Evolutionary conservation across 345 rosid species (phyloP).

Genomic region (Citrus medica): DNA sequence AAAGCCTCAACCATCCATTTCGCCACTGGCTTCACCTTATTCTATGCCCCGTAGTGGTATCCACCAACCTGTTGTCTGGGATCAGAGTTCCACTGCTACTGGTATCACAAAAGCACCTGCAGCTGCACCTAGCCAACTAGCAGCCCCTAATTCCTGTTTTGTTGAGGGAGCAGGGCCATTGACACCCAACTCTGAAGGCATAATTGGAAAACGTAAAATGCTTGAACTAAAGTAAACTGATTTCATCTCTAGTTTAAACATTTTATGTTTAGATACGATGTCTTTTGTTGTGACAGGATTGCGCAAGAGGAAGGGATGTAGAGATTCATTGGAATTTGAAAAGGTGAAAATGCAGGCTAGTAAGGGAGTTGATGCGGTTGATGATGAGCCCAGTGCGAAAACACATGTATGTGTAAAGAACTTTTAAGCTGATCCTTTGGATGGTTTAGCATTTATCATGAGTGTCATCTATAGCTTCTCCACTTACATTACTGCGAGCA

Average conservation of each 20-base stretch:
- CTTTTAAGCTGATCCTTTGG: not conserved
- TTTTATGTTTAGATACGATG: slow-evolving; percentile 8
- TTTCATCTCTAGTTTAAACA: slow-evolving; percentile 3
- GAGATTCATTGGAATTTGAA: slow-evolving; percentile 30
- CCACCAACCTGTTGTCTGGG: slow-evolving; percentile 25
- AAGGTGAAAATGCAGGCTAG: slow-evolving; percentile 32
- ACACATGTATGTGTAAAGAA: slow-evolving; percentile 39
- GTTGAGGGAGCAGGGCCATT: slow-evolving; percentile 9
- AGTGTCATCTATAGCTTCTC: not conserved
- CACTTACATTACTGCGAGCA: not conserved
- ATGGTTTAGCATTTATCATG: not conserved
- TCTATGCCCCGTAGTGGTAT: slow-evolving; percentile 19
- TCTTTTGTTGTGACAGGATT: slow-evolving; percentile 36
- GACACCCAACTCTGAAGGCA: slow-evolving; percentile 18
- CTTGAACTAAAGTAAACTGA: slow-evolving; percentile 1
- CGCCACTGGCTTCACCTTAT: slow-evolving; percentile 24
- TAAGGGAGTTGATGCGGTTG: slow-evolving; percentile 13
- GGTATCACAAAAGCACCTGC: slow-evolving; percentile 26
- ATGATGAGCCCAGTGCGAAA: slow-evolving; percentile 20
- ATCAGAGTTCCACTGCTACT: slow-evolving; percentile 21
- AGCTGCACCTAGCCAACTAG: slow-evolving; percentile 23
- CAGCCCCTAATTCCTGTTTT: slow-evolving; percentile 2
- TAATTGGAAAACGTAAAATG: slow-evolving; percentile 35
- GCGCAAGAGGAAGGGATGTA: slow-evolving; percentile 52
- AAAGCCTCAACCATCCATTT: slow-evolving; percentile 34